phyloP scores from a whole-genome alignment of 306 rosid species.

The Ormosia semicastrata region DNA sequence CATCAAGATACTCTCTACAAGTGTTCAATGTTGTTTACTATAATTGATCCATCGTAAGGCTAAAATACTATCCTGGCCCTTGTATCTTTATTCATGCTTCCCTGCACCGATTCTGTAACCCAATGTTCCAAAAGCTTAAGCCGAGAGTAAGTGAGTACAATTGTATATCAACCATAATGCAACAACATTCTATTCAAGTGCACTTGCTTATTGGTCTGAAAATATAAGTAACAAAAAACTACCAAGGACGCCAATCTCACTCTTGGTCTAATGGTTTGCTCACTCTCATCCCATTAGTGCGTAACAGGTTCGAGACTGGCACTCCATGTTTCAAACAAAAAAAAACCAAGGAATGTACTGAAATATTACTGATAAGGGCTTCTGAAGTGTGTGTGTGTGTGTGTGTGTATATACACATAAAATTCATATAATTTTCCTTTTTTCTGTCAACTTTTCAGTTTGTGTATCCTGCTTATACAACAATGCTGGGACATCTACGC shows the following conservation, averaged over 20 bases:
- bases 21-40: background rate
- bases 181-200: background rate
- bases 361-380: conserved; percentile 2
- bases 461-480: conserved; percentile 62
- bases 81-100: background rate
- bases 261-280: no score
- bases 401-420: background rate
- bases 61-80: background rate
- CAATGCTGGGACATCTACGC: conserved; percentile 71
- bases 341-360: background rate
- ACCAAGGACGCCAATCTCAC: background rate
- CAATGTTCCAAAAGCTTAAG: background rate
- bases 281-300: no score
- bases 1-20: no score
- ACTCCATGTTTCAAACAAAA: no score
- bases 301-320: no score
- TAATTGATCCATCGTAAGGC: background rate
- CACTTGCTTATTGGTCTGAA: conserved; percentile 13
- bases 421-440: background rate
- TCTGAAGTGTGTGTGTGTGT: background rate
- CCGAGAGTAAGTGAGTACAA: background rate
- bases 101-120: background rate
- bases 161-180: background rate
- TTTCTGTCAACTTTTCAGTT: conserved; percentile 51
- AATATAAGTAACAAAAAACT: background rate